phyloP scores from a whole-genome alignment of 768 basidiomycete genomes.

The Tylopilus cervinicoccineus region DNA sequence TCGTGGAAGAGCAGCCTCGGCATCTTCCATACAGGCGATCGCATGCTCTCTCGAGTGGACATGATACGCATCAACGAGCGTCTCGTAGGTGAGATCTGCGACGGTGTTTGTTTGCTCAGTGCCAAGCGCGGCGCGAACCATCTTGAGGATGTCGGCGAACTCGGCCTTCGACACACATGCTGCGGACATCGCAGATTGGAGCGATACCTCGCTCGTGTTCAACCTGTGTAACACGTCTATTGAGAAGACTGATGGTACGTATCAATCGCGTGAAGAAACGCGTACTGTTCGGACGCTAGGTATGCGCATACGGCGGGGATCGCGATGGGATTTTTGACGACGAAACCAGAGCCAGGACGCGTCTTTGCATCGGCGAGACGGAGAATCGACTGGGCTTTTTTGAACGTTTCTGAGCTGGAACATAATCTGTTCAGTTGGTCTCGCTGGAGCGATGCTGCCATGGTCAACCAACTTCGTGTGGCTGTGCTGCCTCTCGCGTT shows the following conservation, averaged over 20 bases:
- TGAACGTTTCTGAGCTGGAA: conserved; percentile 19
- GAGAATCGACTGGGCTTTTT: conserved; percentile 22
- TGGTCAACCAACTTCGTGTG: not conserved
- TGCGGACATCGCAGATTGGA: conserved; percentile 22
- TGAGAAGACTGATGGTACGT: not conserved
- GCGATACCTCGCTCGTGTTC: conserved; percentile 28
- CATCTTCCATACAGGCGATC: conserved; percentile 33
- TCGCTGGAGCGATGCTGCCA: conserved; percentile 17
- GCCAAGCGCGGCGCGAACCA: conserved; percentile 16
- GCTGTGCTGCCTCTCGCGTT: too few relatives aligned
- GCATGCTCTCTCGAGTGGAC: conserved; percentile 11
- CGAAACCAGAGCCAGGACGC: conserved; percentile 27
- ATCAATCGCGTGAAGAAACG: too few relatives aligned
- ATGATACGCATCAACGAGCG: conserved; percentile 30
- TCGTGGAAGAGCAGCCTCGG: conserved; percentile 25
- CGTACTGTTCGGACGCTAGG: conserved; percentile 32
- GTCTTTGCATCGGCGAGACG: conserved; percentile 22
- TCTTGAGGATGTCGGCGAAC: conserved; percentile 24
- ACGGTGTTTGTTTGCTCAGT: not conserved
- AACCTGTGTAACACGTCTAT: conserved; percentile 9
- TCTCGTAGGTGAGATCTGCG: conserved; percentile 24
- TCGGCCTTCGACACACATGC: conserved; percentile 20
- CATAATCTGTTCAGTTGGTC: conserved; percentile 19
- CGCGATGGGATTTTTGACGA: conserved; percentile 19
- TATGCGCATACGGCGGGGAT: conserved; percentile 30